Conservation (phyloP, 805 yeast genomes). For the Saccharomycopsis sp. region DNA sequence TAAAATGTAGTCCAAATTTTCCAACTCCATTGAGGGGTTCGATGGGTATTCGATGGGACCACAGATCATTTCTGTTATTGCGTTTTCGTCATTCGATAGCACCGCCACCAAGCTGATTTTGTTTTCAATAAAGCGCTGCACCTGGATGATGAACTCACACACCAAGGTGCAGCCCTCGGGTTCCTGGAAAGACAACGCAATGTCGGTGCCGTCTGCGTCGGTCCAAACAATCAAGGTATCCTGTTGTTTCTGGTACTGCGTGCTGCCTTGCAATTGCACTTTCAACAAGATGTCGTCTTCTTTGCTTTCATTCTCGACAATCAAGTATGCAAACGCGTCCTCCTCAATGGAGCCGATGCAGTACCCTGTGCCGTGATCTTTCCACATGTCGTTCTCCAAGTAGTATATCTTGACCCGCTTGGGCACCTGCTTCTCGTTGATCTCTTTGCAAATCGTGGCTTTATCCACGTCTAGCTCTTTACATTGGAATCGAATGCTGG, state of each 20-base stretch:
- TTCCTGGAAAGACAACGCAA: slow-evolving; percentile 88
- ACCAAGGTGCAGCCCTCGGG: slow-evolving; percentile 78
- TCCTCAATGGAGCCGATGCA: slow-evolving; percentile 58
- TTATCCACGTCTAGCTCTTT: slow-evolving; percentile 23
- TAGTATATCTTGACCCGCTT: slow-evolving; percentile 88
- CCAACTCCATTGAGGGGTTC: slow-evolving; percentile 37
- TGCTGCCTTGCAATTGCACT: slow-evolving; percentile 60
- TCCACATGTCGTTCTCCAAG: slow-evolving; percentile 62
- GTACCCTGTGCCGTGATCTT: slow-evolving; percentile 87
- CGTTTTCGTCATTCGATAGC: slow-evolving; percentile 29
- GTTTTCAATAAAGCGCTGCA: slow-evolving; percentile 53
- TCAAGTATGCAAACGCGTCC: slow-evolving; percentile 42
- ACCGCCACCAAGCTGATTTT: slow-evolving; percentile 69
- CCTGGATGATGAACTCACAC: slow-evolving; percentile 69
- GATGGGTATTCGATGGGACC: slow-evolving; percentile 71
- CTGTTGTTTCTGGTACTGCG: slow-evolving; percentile 87
- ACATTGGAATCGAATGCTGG: too few species aligned
- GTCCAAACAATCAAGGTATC: slow-evolving; percentile 95
- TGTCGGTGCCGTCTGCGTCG: slow-evolving; percentile 54
- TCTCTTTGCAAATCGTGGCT: slow-evolving; percentile 17
- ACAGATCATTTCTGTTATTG: slow-evolving; percentile 65
- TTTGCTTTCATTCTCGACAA: slow-evolving; percentile 65
- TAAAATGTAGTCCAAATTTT: slow-evolving; percentile 43
- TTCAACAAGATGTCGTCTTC: slow-evolving; percentile 50
- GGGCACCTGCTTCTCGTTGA: slow-evolving; percentile 31